Evolutionary conservation across 495 filamentous ascomycete species (phyloP).

Genomic region (Elaphomyces granulatus): DNA sequence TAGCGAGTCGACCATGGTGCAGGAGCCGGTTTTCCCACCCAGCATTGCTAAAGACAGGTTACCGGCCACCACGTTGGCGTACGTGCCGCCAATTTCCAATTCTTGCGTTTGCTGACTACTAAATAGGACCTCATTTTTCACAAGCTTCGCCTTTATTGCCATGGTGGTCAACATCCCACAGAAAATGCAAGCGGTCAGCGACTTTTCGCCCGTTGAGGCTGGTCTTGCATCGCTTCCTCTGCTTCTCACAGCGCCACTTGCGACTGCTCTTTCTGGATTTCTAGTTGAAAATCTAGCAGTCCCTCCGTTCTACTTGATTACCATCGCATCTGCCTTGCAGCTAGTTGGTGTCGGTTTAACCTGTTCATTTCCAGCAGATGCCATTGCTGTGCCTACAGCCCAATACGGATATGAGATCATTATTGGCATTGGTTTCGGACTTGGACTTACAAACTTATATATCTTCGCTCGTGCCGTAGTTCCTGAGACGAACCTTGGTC

Average conservation of each 20-base stretch:
- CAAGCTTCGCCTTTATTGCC: background rate
- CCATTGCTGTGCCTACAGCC: background rate
- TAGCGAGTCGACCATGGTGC: constrained; percentile 10
- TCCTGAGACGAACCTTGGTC: background rate
- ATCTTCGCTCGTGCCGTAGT: background rate
- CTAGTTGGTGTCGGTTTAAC: background rate
- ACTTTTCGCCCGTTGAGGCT: background rate
- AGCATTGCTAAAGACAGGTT: background rate
- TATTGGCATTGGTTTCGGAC: background rate
- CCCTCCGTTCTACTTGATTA: background rate
- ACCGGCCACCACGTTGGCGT: background rate
- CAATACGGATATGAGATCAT: background rate
- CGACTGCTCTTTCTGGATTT: background rate
- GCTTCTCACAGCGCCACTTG: background rate
- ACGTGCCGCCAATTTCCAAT: background rate
- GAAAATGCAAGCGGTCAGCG: background rate
- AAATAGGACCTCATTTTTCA: background rate
- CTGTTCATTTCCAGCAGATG: background rate
- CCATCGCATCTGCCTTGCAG: background rate
- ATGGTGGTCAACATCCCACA: background rate
- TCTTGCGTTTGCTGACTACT: background rate
- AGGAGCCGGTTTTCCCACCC: constrained; percentile 24
- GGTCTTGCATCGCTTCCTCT: background rate
- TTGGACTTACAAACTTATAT: background rate
- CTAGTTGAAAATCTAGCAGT: background rate